Conservation (phyloP, 1,284 basidiomycete genomes). For the Calocybe gambosa region DNA sequence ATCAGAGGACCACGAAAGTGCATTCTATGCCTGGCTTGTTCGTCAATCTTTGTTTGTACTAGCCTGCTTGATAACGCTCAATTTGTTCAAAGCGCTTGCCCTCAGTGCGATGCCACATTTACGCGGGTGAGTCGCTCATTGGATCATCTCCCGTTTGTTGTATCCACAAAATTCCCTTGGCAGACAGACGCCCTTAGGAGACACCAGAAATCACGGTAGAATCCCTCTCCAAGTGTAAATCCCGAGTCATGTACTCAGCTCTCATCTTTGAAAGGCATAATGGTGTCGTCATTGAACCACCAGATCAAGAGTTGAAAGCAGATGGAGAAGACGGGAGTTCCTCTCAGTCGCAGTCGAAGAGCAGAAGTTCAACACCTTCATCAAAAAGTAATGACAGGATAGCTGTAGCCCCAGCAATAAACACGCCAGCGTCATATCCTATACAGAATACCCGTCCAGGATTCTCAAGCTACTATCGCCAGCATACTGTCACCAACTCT, state of each 20-base stretch:
- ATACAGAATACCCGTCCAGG: constrained; percentile 27
- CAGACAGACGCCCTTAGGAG: constrained; percentile 56
- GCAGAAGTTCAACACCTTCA: constrained; percentile 44
- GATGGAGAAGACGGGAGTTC: constrained; percentile 29
- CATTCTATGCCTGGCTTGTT: constrained; percentile 69
- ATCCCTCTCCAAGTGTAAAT: constrained; percentile 3
- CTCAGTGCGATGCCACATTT: constrained; percentile 71
- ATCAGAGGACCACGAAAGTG: constrained; percentile 68
- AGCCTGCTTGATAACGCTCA: constrained; percentile 7
- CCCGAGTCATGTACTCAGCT: constrained; percentile 1
- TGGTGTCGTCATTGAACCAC: constrained; percentile 56
- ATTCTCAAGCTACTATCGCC: constrained; percentile 56
- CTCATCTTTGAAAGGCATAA: constrained; percentile 43
- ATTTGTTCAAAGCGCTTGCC: constrained; percentile 47
- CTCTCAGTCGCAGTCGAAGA: constrained; percentile 40
- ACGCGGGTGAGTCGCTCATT: constrained; percentile 49
- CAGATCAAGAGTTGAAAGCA: constrained; percentile 25
- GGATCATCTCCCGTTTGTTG: constrained; percentile 6
- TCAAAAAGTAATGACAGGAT: constrained; percentile 37
- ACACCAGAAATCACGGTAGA: constrained; percentile 63
- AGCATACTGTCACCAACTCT: constrained; percentile 39
- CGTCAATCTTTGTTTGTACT: constrained; percentile 24
- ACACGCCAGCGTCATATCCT: constrained; percentile 25
- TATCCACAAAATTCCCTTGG: constrained; percentile 6
- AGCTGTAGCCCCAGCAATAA: constrained; percentile 17